Base-by-base conservation (phyloP, 192 early-diverging fungal genomes). In the Entophlyctis luteolus region DNA sequence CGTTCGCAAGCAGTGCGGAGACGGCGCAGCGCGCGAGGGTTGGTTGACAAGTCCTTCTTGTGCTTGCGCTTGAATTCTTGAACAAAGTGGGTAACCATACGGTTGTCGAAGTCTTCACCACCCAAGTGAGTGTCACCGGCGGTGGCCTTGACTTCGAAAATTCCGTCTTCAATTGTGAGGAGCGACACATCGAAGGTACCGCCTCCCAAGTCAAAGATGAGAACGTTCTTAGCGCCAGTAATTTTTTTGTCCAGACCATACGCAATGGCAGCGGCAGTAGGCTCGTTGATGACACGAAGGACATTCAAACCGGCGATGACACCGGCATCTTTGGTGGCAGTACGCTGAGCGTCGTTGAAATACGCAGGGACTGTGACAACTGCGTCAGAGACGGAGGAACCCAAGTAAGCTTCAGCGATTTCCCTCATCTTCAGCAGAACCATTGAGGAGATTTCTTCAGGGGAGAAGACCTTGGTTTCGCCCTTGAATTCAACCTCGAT, bases 21-120 rank as follows among this genome's bases (percentile, higher is more conserved):
- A 88, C 93, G 94, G 80, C 94, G 92, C 69, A 98, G 80, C 55
- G 95, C 87, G 82, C 93, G 91, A 59, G 91, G 85, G 81, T 98
- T 95, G 74, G 72, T 55, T 53, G 89, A 79, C 39, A 96, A 81
- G 84, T 98, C 93, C 89, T 94, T 88, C 90, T 95, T 94, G 89
- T 86, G 85, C 89, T 96, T 95, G 86, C 93, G 91, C 89, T 98
- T 98, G 88, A 95, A 95, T 84, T 95, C 90, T 73, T 91, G 84
- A 65, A 80, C 78, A 65, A 96, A 98, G 91, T 94, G 91, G 76
- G 90, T 88, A 73, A 98, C 92, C 56, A 98, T 82, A 75, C 92
- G 89, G 92, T 98, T 96, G 85, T 98, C 96, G 82, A 98, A 98
- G 86, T 98, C 94, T 84, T 95, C 93, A 77, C 95, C 95, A 81